Evolutionary conservation across 768 basidiomycete genomes (phyloP).

Genomic region (Russula earlei): DNA sequence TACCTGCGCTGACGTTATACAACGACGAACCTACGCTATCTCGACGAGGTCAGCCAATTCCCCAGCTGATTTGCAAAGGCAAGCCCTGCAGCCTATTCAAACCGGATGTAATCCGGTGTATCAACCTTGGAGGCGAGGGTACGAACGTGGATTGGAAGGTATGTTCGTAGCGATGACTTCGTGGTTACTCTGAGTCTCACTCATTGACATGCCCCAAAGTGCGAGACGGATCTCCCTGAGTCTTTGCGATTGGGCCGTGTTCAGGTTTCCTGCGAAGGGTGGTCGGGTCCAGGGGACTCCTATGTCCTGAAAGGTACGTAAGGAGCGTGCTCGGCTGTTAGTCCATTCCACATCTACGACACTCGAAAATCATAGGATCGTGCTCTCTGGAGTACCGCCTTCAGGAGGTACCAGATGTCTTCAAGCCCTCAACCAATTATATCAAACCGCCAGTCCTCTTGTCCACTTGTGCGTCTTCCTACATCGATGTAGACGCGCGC

Average conservation of each 20-base stretch:
- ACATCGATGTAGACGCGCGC: neutral
- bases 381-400: constrained; percentile 83
- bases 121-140: constrained; percentile 67
- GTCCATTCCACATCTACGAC: neutral
- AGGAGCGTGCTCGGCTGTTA: neutral
- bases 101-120: constrained; percentile 81
- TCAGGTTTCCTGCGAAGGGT: constrained; percentile 87
- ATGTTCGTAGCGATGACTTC: constrained; percentile 20
- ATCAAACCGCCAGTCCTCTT: neutral
- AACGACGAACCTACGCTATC: constrained; percentile 53
- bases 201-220: constrained; percentile 38
- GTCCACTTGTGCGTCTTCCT: neutral
- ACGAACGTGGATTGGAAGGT: constrained; percentile 89
- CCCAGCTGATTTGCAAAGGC: constrained; percentile 76
- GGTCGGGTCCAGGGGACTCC: constrained; percentile 71
- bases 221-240: constrained; percentile 83
- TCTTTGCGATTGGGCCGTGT: constrained; percentile 76
- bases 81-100: constrained; percentile 66
- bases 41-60: constrained; percentile 56
- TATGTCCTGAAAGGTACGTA: constrained; percentile 72
- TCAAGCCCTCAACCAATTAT: constrained; percentile 18
- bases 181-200: neutral
- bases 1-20: constrained; percentile 74
- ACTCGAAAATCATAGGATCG: constrained; percentile 43
- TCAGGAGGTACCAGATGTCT: constrained; percentile 47